Conservation (phyloP, 164 flowering plant species). For the Protea cynaroides region DNA sequence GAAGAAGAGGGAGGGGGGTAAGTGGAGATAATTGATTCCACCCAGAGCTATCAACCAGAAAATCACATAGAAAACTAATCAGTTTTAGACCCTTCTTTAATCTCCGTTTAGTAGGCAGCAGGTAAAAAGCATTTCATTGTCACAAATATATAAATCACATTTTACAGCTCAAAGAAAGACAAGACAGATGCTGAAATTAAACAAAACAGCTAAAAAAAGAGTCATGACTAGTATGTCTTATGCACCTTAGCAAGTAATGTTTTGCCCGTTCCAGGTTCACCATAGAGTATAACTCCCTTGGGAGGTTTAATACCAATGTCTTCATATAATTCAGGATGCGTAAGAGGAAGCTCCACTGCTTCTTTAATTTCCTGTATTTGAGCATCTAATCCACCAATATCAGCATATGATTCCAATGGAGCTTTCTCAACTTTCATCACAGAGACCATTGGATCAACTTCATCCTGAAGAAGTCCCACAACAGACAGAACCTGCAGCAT, state of each 20-base stretch:
- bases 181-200: too few species aligned
- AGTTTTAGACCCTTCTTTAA: too few species aligned
- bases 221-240: neutral
- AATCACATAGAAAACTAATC: too few species aligned
- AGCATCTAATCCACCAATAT: conserved; percentile 84
- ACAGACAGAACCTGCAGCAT: conserved; percentile 62
- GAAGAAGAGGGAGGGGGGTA: too few species aligned
- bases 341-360: conserved; percentile 84
- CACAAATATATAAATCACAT: too few species aligned
- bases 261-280: conserved; percentile 90
- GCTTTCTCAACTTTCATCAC: conserved; percentile 88
- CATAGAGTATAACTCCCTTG: conserved; percentile 82
- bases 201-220: neutral
- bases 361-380: conserved; percentile 89
- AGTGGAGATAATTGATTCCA: too few species aligned
- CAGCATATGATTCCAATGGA: conserved; percentile 80
- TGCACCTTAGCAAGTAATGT: conserved; percentile 81
- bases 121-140: too few species aligned
- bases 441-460: conserved; percentile 83
- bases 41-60: too few species aligned
- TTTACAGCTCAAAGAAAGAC: too few species aligned
- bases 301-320: conserved; percentile 91
- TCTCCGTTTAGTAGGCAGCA: too few species aligned
- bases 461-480: conserved; percentile 85
- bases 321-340: conserved; percentile 83